Evolutionary conservation across 164 flowering plant species (phyloP).

Genomic region (Malania oleifera): DNA sequence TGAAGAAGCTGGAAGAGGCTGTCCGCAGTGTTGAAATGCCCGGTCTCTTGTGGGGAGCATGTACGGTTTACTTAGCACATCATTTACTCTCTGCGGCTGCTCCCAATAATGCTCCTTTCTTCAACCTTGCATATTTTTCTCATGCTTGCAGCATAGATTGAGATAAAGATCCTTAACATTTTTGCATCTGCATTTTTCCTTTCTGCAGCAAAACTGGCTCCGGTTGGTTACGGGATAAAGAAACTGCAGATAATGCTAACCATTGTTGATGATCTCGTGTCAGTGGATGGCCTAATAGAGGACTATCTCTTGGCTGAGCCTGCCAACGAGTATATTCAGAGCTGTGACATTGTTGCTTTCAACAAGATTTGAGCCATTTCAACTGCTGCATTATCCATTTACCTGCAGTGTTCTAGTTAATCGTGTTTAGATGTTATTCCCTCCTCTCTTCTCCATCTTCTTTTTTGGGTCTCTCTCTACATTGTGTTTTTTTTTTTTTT

Average conservation of each 20-base stretch:
- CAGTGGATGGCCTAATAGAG: constrained; percentile 78
- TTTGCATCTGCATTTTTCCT: not conserved
- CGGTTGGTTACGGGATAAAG: constrained; percentile 97
- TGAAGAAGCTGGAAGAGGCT: constrained; percentile 89
- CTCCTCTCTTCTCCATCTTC: too few species aligned
- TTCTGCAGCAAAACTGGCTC: constrained; percentile 68
- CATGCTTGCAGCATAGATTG: too few species aligned
- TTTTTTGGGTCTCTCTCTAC: too few species aligned
- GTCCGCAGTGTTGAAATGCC: constrained; percentile 73
- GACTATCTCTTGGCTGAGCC: constrained; percentile 78
- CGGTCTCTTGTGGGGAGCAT: constrained; percentile 82
- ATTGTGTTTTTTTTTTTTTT: too few species aligned
- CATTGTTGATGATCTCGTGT: constrained; percentile 87
- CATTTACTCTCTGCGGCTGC: too few species aligned
- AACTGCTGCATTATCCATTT: too few species aligned
- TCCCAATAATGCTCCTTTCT: not conserved
- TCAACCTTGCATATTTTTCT: not conserved
- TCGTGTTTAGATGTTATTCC: too few species aligned
- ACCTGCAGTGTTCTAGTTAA: too few species aligned
- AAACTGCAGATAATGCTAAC: constrained; percentile 85
- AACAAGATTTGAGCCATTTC: constrained; percentile 71
- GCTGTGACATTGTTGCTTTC: constrained; percentile 97
- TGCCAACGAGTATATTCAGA: constrained; percentile 69
- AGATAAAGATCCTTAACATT: too few species aligned
- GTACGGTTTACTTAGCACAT: constrained; percentile 34